Evolutionary conservation across 2,329 filamentous ascomycete species (phyloP).

Genomic region (Botrytis byssoidea): DNA sequence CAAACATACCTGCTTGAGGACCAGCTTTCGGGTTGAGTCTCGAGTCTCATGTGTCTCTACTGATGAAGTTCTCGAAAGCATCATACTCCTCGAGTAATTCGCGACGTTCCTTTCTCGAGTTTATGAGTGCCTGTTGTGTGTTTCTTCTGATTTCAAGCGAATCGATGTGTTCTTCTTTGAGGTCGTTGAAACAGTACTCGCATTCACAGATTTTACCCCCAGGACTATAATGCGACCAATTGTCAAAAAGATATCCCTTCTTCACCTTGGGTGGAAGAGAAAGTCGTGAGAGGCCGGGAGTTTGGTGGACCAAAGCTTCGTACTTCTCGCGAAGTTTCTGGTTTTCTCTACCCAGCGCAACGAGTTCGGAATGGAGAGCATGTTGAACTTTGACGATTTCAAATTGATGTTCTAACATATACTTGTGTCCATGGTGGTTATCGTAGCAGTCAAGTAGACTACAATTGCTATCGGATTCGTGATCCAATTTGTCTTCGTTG

Average conservation of each 20-base stretch:
- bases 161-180: no score
- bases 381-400: not conserved
- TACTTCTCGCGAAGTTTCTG: not conserved
- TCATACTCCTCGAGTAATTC: not conserved
- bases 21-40: not conserved
- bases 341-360: no score
- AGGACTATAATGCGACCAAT: no score
- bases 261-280: not conserved
- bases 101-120: not conserved
- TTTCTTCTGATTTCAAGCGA: not conserved
- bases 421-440: rapidly evolving
- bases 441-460: not conserved
- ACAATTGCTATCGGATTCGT: not conserved
- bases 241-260: no score
- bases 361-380: not conserved
- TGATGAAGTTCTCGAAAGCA: not conserved
- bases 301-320: not conserved
- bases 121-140: not conserved
- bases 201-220: not conserved
- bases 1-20: not conserved
- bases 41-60: not conserved
- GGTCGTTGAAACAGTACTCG: not conserved
- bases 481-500: not conserved
- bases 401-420: not conserved
- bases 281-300: not conserved